Evolutionary conservation across 2,329 filamentous ascomycete species (phyloP).

Genomic region (Hysterium pulicare): DNA sequence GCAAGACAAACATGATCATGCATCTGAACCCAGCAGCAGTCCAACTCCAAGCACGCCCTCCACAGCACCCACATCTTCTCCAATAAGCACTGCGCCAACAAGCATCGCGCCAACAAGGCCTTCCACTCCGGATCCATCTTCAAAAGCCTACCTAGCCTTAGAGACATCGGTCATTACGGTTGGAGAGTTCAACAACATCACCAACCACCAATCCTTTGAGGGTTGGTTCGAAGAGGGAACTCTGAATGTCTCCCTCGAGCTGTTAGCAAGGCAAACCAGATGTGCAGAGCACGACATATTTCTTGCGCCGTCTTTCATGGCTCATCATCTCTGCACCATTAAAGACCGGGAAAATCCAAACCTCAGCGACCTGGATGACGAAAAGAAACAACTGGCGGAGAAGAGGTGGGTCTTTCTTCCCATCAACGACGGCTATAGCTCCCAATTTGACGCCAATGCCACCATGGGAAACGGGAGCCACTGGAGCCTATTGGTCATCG

Average conservation of each 20-base stretch:
- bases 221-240: neutral
- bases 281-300: neutral
- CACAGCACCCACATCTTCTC: too few relatives aligned
- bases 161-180: neutral
- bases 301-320: neutral
- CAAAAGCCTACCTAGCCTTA: neutral
- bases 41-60: too few relatives aligned
- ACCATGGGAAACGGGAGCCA: neutral
- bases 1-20: too few relatives aligned
- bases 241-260: neutral
- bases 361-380: neutral
- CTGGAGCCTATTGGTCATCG: neutral
- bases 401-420: neutral
- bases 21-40: too few relatives aligned
- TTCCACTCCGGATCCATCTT: too few relatives aligned
- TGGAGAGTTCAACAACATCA: neutral
- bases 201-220: neutral
- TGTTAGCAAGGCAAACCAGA: too few relatives aligned
- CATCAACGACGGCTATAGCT: neutral
- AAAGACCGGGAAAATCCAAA: too few relatives aligned
- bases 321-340: neutral
- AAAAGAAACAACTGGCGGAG: neutral
- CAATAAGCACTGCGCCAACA: too few relatives aligned
- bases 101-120: too few relatives aligned
- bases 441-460: neutral